Evolutionary conservation across 352 stramenopile genomes (phyloP), one percentile per base, ranked within the genome.

Genomic region (Pythium utonaiense): DNA sequence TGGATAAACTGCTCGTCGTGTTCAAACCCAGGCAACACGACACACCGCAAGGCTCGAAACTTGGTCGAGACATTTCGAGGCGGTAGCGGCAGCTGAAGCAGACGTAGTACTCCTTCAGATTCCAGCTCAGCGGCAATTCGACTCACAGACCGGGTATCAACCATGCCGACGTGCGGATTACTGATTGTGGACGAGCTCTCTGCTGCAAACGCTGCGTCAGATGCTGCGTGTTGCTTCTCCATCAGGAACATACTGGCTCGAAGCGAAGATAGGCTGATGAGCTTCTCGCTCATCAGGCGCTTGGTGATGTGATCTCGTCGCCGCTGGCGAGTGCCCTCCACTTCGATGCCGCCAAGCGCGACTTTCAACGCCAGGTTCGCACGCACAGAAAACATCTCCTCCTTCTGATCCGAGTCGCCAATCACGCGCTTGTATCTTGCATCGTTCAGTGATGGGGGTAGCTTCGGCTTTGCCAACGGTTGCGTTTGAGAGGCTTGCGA

Each of bases 61-160:
- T 91, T 91, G 14, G 80, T 91, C 30, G 83, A 91, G 31, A 93
- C 83, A 67, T 91, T 93, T 19, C 77, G 75, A 21, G 77, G 79
- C 7, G 79, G 83, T 12, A 93, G 57, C 8, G 81, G 81, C 3
- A 91, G 67, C 53, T 93, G 78, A 27, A 91, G 41, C 0, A 93
- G 48, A 8, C 77, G 69, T 28, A 89, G 53, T 2, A 71, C 69
- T 21, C 75, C 78, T 24, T 75, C 66, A 6, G 62, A 33, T 68
- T 93, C 81, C 25, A 93, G 58, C 47, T 91, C 78, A 14, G 70
- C 70, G 1, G 79, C 83, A 52, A 93, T 86, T 25, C 82, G 79
- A 45, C 66, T 80, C 51, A 91, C 87, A 14, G 82, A 91, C 7
- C 82, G 72, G 27, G 70, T 88, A 53, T 91, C 82, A 9, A 89